These are phyloP conservation scores for Suillus hirtellus DNA, from an alignment of 768 basidiomycete species.

Conservation along the genomic window DNA sequence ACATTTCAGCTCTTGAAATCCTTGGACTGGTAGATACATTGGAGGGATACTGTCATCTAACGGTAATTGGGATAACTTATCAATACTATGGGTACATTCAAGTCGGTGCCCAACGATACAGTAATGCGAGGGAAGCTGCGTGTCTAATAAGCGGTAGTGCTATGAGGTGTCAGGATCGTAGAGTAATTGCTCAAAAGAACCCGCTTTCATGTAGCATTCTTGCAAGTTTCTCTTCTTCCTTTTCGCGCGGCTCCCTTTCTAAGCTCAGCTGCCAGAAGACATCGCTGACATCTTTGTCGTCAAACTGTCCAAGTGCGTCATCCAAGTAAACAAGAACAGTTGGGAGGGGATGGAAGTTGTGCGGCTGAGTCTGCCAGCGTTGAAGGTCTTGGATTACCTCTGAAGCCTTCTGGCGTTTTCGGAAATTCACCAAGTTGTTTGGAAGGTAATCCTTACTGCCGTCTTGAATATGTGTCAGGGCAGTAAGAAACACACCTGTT, in stretches of 20 bases:
- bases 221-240: constrained; percentile 51
- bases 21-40: not conserved
- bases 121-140: not conserved
- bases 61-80: not conserved
- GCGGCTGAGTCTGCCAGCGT: constrained; percentile 54
- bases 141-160: not conserved
- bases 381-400: constrained; percentile 60
- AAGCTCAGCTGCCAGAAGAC: constrained; percentile 48
- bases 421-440: constrained; percentile 55
- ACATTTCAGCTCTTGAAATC: not conserved
- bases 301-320: constrained; percentile 38
- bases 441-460: constrained; percentile 53
- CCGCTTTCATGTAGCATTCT: constrained; percentile 41
- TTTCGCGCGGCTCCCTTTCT: constrained; percentile 54
- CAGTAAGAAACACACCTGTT: constrained; percentile 59
- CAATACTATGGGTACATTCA: not conserved
- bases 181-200: constrained; percentile 28
- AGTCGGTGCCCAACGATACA: not conserved
- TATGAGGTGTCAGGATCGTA: not conserved
- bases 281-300: constrained; percentile 34
- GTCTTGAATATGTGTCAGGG: constrained; percentile 62
- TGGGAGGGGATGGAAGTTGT: constrained; percentile 50
- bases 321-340: constrained; percentile 46
- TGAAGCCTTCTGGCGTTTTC: constrained; percentile 53
- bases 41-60: not conserved